These are phyloP conservation scores for Urtica urens DNA, from an alignment of 306 rosid genomes.

Conservation along the genomic window DNA sequence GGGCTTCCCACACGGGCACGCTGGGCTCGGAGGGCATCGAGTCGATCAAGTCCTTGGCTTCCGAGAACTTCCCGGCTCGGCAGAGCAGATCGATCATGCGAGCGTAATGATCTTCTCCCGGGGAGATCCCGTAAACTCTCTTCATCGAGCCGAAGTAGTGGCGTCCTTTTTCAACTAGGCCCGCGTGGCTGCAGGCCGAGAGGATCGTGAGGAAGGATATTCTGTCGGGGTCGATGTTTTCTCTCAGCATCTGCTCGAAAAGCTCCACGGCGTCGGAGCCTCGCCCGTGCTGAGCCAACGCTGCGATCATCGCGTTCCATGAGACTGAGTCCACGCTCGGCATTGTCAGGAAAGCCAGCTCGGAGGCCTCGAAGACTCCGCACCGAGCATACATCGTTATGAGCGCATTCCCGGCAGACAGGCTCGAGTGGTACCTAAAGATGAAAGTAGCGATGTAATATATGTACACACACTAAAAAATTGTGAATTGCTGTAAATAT, in stretches of 20 bases:
- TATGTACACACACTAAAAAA: too few species aligned
- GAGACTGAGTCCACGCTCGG: conserved; percentile 17
- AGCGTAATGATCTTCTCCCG: conserved; percentile 19
- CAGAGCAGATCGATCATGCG: conserved; percentile 22
- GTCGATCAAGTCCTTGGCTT: conserved; percentile 11
- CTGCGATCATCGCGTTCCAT: conserved; percentile 25
- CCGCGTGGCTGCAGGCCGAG: conserved; percentile 24
- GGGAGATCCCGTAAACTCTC: conserved; percentile 7
- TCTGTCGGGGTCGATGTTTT: conserved; percentile 15
- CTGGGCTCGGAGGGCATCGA: conserved; percentile 17
- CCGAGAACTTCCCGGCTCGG: conserved; percentile 15
- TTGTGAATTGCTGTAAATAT: too few species aligned
- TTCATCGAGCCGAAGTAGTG: conserved; percentile 14
- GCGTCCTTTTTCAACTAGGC: conserved; percentile 17
- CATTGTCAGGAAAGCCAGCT: conserved; percentile 18
- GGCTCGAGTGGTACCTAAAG: conserved; percentile 18
- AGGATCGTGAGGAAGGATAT: conserved; percentile 19
- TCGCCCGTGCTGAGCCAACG: conserved; percentile 19
- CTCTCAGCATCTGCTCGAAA: conserved; percentile 15
- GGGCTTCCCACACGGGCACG: conserved; percentile 17
- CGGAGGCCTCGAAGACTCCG: conserved; percentile 15
- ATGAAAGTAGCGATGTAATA: too few species aligned
- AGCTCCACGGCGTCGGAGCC: conserved; percentile 15
- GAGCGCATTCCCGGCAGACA: conserved; percentile 21
- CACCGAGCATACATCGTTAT: conserved; percentile 21